Evolutionary conservation across 1,139 yeast genomes (phyloP).

Genomic region (Kodamaea derodonti): DNA sequence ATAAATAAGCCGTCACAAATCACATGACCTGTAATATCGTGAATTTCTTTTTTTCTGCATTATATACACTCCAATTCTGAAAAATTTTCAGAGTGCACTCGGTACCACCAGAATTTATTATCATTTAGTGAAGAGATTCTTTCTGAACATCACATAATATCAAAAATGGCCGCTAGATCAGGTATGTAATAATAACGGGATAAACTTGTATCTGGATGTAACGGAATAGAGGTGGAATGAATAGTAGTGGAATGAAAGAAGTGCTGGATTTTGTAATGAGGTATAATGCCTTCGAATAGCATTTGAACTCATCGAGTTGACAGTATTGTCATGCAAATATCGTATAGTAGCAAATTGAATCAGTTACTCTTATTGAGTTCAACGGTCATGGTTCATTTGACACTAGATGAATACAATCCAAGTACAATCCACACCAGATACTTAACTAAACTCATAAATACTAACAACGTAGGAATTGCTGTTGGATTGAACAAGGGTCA

Average conservation of each 20-base stretch:
- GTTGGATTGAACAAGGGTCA: constrained; percentile 99
- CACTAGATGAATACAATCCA: no score
- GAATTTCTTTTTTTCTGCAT: neutral
- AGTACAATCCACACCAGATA: no score
- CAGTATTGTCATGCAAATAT: no score
- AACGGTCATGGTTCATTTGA: no score
- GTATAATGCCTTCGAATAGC: no score
- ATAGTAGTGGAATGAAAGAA: no score
- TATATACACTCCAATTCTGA: constrained; percentile 1
- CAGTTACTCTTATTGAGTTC: no score
- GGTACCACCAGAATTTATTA: constrained; percentile 1
- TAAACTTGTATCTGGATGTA: no score
- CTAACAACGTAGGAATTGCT: constrained; percentile 72
- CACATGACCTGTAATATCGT: constrained; percentile 9
- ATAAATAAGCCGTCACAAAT: constrained; percentile 15
- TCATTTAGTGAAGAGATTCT: constrained; percentile 11
- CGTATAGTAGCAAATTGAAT: no score
- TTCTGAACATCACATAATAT: constrained; percentile 12
- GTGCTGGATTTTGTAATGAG: no score
- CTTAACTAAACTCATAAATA: constrained; percentile 18
- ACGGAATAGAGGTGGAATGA: no score
- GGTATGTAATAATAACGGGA: constrained; percentile 43
- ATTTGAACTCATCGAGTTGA: no score
- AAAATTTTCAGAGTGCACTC: constrained; percentile 7
- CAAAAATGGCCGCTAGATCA: constrained; percentile 53